A percentile compares a stretch with the other conserved stretches of the same genome.
These are phyloP conservation scores for Trichosporon faecale DNA, from an alignment of 1,284 basidiomycete species.

Conservation along the genomic window DNA sequence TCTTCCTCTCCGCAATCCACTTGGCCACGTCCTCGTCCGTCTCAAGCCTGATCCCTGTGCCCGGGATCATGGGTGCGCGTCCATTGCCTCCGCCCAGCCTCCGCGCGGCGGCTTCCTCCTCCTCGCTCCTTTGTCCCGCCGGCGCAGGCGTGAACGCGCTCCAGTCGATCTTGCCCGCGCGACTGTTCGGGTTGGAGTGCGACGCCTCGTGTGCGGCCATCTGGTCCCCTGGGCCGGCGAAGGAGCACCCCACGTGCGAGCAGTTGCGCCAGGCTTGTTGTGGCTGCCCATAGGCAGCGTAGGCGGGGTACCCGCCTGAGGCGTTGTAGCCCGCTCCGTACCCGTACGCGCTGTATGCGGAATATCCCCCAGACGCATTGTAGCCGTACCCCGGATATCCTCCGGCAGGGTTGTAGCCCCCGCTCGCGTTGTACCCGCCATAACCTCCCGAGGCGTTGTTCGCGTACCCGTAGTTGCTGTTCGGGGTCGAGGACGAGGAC, in stretches of 20 bases:
- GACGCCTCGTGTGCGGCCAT: constrained; percentile 85
- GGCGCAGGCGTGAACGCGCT: constrained; percentile 52
- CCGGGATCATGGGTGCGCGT: constrained; percentile 64
- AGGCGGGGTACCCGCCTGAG: constrained; percentile 5
- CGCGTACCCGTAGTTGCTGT: background rate
- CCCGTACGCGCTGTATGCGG: background rate
- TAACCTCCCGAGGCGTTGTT: background rate
- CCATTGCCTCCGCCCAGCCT: constrained; percentile 56
- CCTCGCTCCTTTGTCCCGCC: constrained; percentile 57
- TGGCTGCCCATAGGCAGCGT: background rate
- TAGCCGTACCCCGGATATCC: constrained; percentile 8
- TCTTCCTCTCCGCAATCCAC: constrained; percentile 84
- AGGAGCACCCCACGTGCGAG: constrained; percentile 44
- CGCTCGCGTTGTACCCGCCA: constrained; percentile 1
- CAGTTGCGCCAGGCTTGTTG: constrained; percentile 2
- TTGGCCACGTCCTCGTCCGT: constrained; percentile 74
- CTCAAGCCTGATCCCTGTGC: constrained; percentile 71
- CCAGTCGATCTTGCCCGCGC: background rate
- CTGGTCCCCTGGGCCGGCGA: constrained; percentile 68
- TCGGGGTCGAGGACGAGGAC: background rate
- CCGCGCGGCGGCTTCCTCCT: constrained; percentile 61
- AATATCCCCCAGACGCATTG: constrained; percentile 17
- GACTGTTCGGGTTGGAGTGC: constrained; percentile 62
- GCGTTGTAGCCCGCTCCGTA: constrained; percentile 14
- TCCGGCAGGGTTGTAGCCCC: constrained; percentile 11